Conservation (phyloP, 2,329 filamentous ascomycete genomes). For the Alternaria metachromatica region DNA sequence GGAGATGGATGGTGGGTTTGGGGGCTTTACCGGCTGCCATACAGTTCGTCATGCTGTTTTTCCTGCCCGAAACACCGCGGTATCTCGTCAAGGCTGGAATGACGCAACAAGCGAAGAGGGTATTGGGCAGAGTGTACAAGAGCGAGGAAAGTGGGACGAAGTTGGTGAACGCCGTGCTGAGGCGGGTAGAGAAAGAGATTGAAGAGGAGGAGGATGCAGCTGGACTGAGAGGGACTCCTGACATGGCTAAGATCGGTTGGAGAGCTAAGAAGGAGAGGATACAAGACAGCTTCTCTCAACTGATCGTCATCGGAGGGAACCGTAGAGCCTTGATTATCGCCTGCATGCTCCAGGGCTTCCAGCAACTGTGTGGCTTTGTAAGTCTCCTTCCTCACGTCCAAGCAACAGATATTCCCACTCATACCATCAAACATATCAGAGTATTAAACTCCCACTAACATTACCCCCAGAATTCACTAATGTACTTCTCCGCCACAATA, state of each 20-base stretch:
- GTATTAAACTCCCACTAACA: not conserved
- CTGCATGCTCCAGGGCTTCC: constrained; percentile 83
- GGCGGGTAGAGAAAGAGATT: constrained; percentile 76
- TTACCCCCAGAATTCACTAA: constrained; percentile 50
- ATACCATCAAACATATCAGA: not conserved
- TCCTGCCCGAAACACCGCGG: constrained; percentile 87
- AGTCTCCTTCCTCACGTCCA: constrained; percentile 9
- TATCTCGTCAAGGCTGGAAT: constrained; percentile 77
- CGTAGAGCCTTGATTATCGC: constrained; percentile 81
- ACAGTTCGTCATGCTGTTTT: constrained; percentile 71
- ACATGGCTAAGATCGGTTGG: constrained; percentile 37
- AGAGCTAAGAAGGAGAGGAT: constrained; percentile 55
- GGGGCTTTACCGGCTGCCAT: constrained; percentile 77
- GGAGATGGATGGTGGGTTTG: constrained; percentile 91
- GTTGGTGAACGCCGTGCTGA: constrained; percentile 67
- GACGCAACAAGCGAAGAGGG: constrained; percentile 66
- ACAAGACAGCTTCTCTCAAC: constrained; percentile 61
- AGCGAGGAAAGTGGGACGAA: constrained; percentile 35
- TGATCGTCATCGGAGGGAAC: constrained; percentile 58
- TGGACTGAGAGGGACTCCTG: constrained; percentile 43
- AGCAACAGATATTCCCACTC: fast-evolving
- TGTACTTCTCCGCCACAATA: constrained; percentile 59
- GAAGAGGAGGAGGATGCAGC: constrained; percentile 68
- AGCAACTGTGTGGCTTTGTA: constrained; percentile 76
- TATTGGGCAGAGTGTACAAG: constrained; percentile 71